phyloP scores from a whole-genome alignment of 1,284 basidiomycete species.

The Ustilago shanxiensis region DNA sequence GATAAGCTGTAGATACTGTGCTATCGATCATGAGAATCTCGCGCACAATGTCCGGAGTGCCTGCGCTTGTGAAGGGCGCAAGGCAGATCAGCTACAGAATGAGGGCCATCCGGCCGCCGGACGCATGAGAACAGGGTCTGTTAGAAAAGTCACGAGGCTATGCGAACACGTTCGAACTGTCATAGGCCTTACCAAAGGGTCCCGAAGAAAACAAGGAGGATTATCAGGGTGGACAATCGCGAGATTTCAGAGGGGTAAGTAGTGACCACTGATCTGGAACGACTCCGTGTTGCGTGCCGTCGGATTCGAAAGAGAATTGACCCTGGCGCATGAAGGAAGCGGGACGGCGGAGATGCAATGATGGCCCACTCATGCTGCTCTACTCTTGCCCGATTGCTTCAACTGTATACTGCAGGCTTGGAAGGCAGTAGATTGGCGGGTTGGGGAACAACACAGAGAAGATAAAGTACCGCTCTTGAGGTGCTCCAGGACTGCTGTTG shows the following conservation, averaged over 20 bases:
- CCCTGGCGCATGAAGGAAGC: conserved; percentile 1
- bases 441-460: too few relatives aligned
- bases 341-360: conserved; percentile 4
- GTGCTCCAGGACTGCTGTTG: too few relatives aligned
- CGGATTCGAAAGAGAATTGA: conserved; percentile 1
- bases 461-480: not conserved
- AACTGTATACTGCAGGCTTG: too few relatives aligned
- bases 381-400: too few relatives aligned
- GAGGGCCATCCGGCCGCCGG: conserved; percentile 7
- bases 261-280: too few relatives aligned
- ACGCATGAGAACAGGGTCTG: conserved; percentile 14
- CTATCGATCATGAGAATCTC: not conserved
- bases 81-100: not conserved
- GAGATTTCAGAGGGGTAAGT: too few relatives aligned
- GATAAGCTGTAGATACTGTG: not conserved
- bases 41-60: not conserved
- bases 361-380: too few relatives aligned
- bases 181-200: conserved; percentile 34
- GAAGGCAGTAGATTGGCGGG: too few relatives aligned
- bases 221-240: not conserved
- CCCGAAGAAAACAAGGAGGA: conserved; percentile 11
- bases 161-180: conserved; percentile 16
- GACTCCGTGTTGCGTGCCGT: not conserved
- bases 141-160: not conserved
- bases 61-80: not conserved